phyloP scores from a whole-genome alignment of 495 filamentous ascomycete genomes.

The Apiosordaria backusii region DNA sequence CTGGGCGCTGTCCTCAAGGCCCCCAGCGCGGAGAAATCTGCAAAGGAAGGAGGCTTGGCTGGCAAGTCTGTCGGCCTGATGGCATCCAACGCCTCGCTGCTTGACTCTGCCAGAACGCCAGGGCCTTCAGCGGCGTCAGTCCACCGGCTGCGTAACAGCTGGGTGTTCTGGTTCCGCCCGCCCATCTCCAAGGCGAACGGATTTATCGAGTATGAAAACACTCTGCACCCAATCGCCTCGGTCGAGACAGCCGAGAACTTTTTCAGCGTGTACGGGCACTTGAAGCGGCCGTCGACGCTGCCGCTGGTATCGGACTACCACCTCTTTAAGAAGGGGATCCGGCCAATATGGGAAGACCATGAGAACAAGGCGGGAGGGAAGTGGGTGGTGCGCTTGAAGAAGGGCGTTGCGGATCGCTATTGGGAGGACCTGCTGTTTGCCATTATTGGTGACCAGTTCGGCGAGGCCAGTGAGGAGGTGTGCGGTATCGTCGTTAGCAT shows the following conservation, averaged over 20 bases:
- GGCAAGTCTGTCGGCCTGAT: conserved; percentile 41
- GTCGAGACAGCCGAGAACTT: conserved; percentile 87
- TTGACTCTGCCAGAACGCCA: conserved; percentile 34
- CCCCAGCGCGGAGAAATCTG: conserved; percentile 56
- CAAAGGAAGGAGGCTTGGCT: conserved; percentile 46
- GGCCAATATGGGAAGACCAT: conserved; percentile 98
- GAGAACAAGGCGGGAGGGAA: conserved; percentile 95
- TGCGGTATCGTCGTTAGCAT: conserved; percentile 94
- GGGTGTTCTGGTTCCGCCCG: conserved; percentile 96
- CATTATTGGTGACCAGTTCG: conserved; percentile 92
- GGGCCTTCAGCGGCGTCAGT: conserved; percentile 24
- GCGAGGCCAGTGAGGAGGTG: conserved; percentile 88
- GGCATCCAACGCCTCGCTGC: conserved; percentile 39
- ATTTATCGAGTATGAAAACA: conserved; percentile 98
- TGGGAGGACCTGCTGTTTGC: conserved; percentile 95
- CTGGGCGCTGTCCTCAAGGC: conserved; percentile 62
- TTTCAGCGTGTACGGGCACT: conserved; percentile 84
- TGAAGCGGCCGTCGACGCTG: conserved; percentile 82
- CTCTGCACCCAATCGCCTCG: conserved; percentile 76
- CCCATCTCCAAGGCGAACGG: conserved; percentile 81
- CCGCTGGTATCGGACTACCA: conserved; percentile 97
- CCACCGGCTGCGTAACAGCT: conserved; percentile 75
- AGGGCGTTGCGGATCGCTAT: conserved; percentile 93
- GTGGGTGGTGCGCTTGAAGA: conserved; percentile 94
- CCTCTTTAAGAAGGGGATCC: conserved; percentile 93